phyloP scores from a whole-genome alignment of 2,329 filamentous ascomycete genomes.

The Xylaria sp. region DNA sequence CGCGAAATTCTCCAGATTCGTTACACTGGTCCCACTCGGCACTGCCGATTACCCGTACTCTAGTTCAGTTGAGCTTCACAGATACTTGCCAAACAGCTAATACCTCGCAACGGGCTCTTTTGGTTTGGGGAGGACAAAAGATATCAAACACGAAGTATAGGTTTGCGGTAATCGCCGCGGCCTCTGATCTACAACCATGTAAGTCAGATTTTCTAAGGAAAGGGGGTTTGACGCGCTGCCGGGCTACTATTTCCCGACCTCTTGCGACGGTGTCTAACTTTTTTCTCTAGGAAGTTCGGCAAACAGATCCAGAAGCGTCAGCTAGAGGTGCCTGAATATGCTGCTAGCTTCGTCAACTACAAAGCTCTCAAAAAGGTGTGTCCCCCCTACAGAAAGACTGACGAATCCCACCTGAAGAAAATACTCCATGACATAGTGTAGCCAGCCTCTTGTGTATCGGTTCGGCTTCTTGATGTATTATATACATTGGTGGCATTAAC shows the following conservation, averaged over 20 bases:
- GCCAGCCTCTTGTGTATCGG: conserved; percentile 17
- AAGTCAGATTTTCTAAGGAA: conserved; percentile 1
- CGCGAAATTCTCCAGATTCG: conserved; percentile 23
- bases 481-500: conserved; percentile 3
- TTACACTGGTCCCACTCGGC: conserved; percentile 9
- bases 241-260: background rate
- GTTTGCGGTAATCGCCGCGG: conserved; percentile 7
- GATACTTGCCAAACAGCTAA: conserved; percentile 12
- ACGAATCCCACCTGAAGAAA: background rate
- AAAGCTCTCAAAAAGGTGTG: conserved; percentile 97
- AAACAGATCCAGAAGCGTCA: conserved; percentile 99
- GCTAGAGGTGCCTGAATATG: conserved; percentile 99
- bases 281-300: conserved; percentile 86
- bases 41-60: conserved; percentile 29
- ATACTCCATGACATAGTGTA: conserved; percentile 7
- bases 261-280: conserved; percentile 4
- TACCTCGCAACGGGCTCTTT: background rate
- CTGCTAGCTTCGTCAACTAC: conserved; percentile 98
- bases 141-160: background rate
- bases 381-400: conserved; percentile 16
- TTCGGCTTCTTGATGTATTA: conserved; percentile 19
- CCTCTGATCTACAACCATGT: conserved; percentile 41
- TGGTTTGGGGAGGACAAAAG: background rate
- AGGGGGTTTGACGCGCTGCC: conserved; percentile 3
- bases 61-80: conserved; percentile 28